Conservation (phyloP, 306 rosid species). For the Dryas octopetala region DNA sequence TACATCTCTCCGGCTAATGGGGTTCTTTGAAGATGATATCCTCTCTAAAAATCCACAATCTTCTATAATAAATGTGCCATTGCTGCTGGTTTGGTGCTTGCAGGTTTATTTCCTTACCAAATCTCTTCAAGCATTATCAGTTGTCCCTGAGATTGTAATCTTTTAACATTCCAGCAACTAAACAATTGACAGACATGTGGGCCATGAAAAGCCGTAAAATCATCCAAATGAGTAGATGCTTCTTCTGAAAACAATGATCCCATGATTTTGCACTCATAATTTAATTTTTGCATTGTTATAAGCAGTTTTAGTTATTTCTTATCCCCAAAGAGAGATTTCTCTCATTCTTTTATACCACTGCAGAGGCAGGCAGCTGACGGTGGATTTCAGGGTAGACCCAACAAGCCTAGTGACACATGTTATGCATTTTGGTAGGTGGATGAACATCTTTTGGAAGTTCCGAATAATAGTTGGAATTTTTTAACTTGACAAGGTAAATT, state of each 20-base stretch:
- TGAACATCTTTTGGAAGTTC: constrained; percentile 17
- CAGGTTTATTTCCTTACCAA: constrained; percentile 50
- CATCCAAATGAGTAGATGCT: constrained; percentile 4
- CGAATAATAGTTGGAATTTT: constrained; percentile 16
- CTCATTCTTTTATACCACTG: constrained; percentile 27
- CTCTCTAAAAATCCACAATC: constrained; percentile 46
- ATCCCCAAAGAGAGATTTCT: background rate
- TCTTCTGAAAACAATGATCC: constrained; percentile 25
- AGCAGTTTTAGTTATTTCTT: background rate
- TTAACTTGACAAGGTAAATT: constrained; percentile 28
- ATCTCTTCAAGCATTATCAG: constrained; percentile 1
- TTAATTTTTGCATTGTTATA: background rate
- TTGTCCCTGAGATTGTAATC: constrained; percentile 7
- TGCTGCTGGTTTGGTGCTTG: constrained; percentile 83
- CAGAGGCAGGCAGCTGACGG: constrained; percentile 86
- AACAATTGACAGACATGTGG: background rate
- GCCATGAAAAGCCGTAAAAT: background rate
- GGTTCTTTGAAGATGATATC: constrained; percentile 68
- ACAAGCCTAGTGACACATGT: constrained; percentile 83
- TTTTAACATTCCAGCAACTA: constrained; percentile 14
- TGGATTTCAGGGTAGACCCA: constrained; percentile 93
- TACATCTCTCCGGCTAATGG: constrained; percentile 89
- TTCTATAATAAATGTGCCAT: constrained; percentile 58
- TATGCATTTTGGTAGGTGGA: constrained; percentile 87
- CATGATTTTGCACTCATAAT: background rate